Conservation (phyloP, 805 yeast species). For the Lachancea cidri region DNA sequence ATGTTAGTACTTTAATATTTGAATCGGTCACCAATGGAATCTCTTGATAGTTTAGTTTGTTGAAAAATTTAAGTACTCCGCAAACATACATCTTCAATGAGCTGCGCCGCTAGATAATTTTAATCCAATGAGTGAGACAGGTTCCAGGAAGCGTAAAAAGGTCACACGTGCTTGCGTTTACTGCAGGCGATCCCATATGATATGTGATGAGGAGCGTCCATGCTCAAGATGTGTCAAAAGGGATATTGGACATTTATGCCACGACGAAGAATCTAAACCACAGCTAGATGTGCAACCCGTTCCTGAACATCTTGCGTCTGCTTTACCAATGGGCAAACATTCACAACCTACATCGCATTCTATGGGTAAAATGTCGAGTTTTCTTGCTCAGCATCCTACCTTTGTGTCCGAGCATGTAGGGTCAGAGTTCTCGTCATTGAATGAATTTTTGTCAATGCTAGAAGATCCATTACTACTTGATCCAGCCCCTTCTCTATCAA, state of each 20-base stretch:
- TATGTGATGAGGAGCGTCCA: constrained; percentile 72
- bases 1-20: background rate
- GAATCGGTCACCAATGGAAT: background rate
- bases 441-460: constrained; percentile 83
- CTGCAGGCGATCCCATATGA: constrained; percentile 91
- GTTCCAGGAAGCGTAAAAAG: constrained; percentile 15
- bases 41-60: background rate
- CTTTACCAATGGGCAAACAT: constrained; percentile 1
- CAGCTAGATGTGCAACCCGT: constrained; percentile 9
- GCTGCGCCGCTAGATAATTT: background rate
- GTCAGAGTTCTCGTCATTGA: constrained; percentile 82
- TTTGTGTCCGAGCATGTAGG: constrained; percentile 91
- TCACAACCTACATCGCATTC: constrained; percentile 29
- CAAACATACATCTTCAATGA: background rate
- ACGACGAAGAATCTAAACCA: constrained; percentile 43
- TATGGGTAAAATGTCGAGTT: constrained; percentile 10
- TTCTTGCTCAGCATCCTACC: constrained; percentile 58
- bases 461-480: constrained; percentile 61
- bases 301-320: constrained; percentile 5
- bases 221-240: constrained; percentile 78
- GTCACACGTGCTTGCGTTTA: constrained; percentile 66
- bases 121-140: constrained; percentile 4
- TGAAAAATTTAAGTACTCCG: background rate
- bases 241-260: constrained; percentile 83
- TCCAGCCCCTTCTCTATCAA: constrained; percentile 8